A percentile compares a stretch with the other conserved stretches of the same genome.
Conservation (phyloP, 2,329 filamentous ascomycete species). For the Aspergillus floridensis region DNA sequence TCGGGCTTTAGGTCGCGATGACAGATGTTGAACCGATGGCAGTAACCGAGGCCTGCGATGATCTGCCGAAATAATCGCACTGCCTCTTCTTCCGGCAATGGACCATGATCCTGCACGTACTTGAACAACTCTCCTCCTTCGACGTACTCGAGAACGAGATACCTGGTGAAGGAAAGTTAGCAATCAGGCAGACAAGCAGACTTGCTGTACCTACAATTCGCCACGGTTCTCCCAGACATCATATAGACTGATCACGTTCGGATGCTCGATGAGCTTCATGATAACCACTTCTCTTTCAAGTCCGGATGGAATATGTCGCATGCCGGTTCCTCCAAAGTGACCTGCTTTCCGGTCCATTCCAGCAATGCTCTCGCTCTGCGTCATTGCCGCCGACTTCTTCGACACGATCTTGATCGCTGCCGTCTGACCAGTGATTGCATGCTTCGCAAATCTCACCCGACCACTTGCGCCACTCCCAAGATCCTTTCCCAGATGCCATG, state of each 20-base stretch:
- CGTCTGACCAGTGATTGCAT: slow-evolving; percentile 71
- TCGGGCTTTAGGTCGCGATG: slow-evolving; percentile 96
- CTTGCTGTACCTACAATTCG: slow-evolving; percentile 68
- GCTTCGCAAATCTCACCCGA: slow-evolving; percentile 79
- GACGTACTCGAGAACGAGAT: slow-evolving; percentile 91
- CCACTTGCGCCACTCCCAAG: slow-evolving; percentile 88
- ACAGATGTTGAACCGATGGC: slow-evolving; percentile 90
- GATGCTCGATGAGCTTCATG: slow-evolving; percentile 93
- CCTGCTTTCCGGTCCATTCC: slow-evolving; percentile 72
- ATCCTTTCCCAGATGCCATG: slow-evolving; percentile 88
- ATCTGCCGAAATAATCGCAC: slow-evolving; percentile 90
- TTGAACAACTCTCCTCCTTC: slow-evolving; percentile 81
- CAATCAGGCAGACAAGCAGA: not conserved
- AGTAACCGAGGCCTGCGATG: slow-evolving; percentile 86
- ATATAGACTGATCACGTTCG: slow-evolving; percentile 88
- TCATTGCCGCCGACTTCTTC: slow-evolving; percentile 73
- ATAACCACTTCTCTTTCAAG: slow-evolving; percentile 95
- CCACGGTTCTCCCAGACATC: slow-evolving; percentile 98
- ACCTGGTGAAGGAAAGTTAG: slow-evolving; percentile 55
- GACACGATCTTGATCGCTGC: slow-evolving; percentile 96
- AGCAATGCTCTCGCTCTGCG: slow-evolving; percentile 80
- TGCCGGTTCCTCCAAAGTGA: slow-evolving; percentile 55
- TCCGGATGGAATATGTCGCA: slow-evolving; percentile 75
- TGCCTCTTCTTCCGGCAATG: slow-evolving; percentile 75
- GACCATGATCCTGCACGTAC: slow-evolving; percentile 72